These are phyloP conservation scores for Sechiopsis laciniata DNA, from an alignment of 306 rosid genomes.

Conservation along the genomic window DNA sequence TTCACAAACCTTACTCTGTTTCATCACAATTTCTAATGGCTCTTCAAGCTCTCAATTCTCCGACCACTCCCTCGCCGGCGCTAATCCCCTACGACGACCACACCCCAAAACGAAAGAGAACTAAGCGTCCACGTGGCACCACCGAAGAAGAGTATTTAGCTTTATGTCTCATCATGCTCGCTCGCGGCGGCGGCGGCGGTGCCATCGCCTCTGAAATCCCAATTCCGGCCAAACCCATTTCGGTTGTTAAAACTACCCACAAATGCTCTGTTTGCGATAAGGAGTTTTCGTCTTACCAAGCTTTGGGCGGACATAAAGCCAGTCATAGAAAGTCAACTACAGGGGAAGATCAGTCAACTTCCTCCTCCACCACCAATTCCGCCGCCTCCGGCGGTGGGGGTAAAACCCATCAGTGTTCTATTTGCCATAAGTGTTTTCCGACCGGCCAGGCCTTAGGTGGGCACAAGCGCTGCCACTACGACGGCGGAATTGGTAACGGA, in stretches of 20 bases:
- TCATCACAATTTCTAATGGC: no score
- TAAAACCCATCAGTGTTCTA: conserved; percentile 69
- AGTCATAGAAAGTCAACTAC: conserved; percentile 62
- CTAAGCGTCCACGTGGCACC: conserved; percentile 58
- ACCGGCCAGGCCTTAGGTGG: conserved; percentile 97
- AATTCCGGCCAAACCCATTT: conserved; percentile 23
- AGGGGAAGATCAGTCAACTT: conserved; percentile 51
- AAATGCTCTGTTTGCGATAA: conserved; percentile 86
- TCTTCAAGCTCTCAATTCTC: conserved; percentile 76
- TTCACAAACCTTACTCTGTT: no score
- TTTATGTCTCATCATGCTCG: conserved; percentile 94
- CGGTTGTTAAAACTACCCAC: conserved; percentile 35
- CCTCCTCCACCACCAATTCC: conserved; percentile 54
- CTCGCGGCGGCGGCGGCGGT: conserved; percentile 50
- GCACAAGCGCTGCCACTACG: conserved; percentile 98
- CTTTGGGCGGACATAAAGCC: conserved; percentile 97
- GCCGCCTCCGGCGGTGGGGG: conserved; percentile 41
- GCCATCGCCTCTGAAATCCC: conserved; percentile 10
- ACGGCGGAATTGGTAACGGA: conserved; percentile 38
- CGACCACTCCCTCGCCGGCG: conserved; percentile 49
- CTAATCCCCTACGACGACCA: conserved; percentile 44
- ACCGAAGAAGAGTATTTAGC: conserved; percentile 96
- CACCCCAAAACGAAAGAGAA: conserved; percentile 62
- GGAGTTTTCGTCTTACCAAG: conserved; percentile 82
- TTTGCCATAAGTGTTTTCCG: conserved; percentile 88